Evolutionary conservation across 176 grass and related monocot genomes (phyloP).

Genomic region (Microstegium vimineum): DNA sequence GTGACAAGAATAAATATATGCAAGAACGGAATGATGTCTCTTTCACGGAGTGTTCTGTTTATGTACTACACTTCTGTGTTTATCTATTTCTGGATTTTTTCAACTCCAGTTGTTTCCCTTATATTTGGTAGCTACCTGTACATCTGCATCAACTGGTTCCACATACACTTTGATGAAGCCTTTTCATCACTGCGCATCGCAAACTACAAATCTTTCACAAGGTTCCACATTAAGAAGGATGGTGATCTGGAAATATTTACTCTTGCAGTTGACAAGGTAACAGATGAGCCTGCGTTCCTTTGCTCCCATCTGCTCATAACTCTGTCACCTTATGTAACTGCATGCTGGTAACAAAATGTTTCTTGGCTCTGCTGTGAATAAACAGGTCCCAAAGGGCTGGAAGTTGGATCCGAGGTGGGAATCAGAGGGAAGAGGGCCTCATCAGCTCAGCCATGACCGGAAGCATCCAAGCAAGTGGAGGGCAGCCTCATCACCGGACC

Average conservation of each 20-base stretch:
- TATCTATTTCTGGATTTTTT: conserved; percentile 94
- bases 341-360: not conserved
- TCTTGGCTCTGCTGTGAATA: conserved; percentile 1
- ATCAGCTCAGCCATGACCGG: conserved; percentile 61
- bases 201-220: conserved; percentile 96
- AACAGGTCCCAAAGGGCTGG: conserved; percentile 93
- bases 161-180: conserved; percentile 96
- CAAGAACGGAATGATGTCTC: conserved; percentile 58
- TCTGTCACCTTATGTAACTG: not conserved
- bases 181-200: conserved; percentile 94
- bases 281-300: not conserved
- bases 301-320: not conserved
- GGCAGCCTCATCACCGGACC: conserved; percentile 67
- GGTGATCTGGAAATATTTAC: conserved; percentile 88
- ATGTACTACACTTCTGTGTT: conserved; percentile 95
- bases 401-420: conserved; percentile 92
- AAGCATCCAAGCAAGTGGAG: conserved; percentile 89
- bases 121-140: conserved; percentile 95
- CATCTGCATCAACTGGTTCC: conserved; percentile 95
- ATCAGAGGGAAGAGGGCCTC: conserved; percentile 44
- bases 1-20: conserved; percentile 80
- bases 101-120: conserved; percentile 91
- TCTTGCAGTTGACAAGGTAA: conserved; percentile 95
- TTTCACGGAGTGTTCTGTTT: conserved; percentile 53
- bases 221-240: conserved; percentile 75